Base-by-base conservation (phyloP, 2,329 filamentous ascomycete species). In the Huntiella moniliformis region DNA sequence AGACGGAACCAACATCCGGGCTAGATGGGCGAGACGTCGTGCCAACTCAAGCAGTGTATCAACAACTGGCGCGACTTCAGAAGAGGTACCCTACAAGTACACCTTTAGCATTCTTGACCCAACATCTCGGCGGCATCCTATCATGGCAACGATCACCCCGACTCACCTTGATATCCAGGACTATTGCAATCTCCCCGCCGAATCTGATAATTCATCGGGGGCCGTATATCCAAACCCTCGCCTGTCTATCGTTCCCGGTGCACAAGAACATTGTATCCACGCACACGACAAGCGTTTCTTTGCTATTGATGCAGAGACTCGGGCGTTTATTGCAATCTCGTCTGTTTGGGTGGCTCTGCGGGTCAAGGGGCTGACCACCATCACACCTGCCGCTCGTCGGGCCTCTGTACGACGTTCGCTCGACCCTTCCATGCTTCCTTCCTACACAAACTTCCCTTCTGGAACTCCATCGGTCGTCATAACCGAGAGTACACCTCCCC, bases 51-150 rank as follows among this genome's bases (percentile, higher is more conserved):
- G 46, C 68, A 37, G 50, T 47, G 52, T 12, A 50, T 52, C 5
- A 50, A 58, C 42, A 3, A 51, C 57, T 3, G 53, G 54, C 1
- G 52, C 59, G 2, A 50, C 55, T 1, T 45, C 45, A 6, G 51
- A 50, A 17, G 38, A 48, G 10, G 17, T 48, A 5, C 6, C 48
- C 16, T 63, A 61, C 48, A 76, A 74, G 56, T 87, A 78, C 63
- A 83, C 75, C 6, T 88, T 88, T 57, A 85, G 79, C 61, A 74
- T 84, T 51, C 77, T 88, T 54, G 74, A 81, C 53, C 73, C 80
- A 0, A 70, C 71, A 40, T 73, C 71, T 6, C 68, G 79, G 32
- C 73, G 78, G 10, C 82, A 88, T 56, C 82, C 83, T 4, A 73
- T 87, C 54, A 71, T 87, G 61, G 82, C 79, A 1, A 74, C 70